Conservation (phyloP, 768 basidiomycete species). For the Amanita muscaria region DNA sequence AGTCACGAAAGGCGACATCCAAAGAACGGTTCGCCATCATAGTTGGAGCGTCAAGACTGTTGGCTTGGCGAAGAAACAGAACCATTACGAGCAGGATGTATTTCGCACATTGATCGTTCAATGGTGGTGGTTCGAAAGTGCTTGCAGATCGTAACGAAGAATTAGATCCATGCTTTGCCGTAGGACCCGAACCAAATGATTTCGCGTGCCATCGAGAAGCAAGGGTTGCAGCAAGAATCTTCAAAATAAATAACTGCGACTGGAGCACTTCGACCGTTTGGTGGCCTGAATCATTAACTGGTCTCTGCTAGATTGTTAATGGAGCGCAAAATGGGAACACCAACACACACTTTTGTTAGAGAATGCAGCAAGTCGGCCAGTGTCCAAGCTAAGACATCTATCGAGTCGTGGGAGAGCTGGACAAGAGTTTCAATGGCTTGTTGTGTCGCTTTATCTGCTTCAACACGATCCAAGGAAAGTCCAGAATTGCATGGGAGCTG, state of each 20-base stretch:
- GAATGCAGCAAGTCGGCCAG: constrained; percentile 73
- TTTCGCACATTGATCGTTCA: constrained; percentile 76
- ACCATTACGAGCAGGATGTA: constrained; percentile 80
- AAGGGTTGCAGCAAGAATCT: constrained; percentile 71
- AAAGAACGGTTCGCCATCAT: constrained; percentile 52
- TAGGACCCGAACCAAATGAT: no score
- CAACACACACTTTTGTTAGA: constrained; percentile 62
- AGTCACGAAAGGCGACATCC: constrained; percentile 62
- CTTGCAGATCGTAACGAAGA: constrained; percentile 29
- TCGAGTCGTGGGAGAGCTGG: constrained; percentile 66
- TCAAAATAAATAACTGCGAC: constrained; percentile 79
- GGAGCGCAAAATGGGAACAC: no score
- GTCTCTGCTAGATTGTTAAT: constrained; percentile 25
- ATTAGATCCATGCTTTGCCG: constrained; percentile 25
- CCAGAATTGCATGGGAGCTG: constrained; percentile 87
- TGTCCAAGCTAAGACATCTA: constrained; percentile 74
- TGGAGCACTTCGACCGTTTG: constrained; percentile 67
- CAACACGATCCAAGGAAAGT: constrained; percentile 58
- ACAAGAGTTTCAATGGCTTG: constrained; percentile 73
- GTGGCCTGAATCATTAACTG: constrained; percentile 42
- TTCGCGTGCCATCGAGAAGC: constrained; percentile 65
- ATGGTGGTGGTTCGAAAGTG: constrained; percentile 59
- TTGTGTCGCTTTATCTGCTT: constrained; percentile 66
- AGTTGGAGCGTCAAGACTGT: constrained; percentile 43
- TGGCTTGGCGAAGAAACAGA: constrained; percentile 69